Evolutionary conservation across 2,329 filamentous ascomycete genomes (phyloP), one percentile per base, ranked within the genome.

Genomic region (Fusarium tupiense): DNA sequence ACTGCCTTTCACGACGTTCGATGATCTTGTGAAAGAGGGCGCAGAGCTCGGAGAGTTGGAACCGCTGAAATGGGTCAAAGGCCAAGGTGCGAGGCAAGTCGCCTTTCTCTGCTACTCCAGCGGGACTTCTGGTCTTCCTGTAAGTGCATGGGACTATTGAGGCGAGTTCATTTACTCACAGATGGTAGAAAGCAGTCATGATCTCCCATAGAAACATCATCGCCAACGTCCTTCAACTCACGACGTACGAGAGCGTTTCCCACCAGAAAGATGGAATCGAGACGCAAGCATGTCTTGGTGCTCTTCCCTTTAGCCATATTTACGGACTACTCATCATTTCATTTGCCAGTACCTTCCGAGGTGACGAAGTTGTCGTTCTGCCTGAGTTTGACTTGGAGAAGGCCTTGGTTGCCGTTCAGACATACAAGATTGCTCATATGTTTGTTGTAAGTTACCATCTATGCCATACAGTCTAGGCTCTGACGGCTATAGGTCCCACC

Each of bases 401-500:
- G 3, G 29, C 29, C 1, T 5, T 50, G 47, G 2, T 19, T n/a
- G 47, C 47, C 0, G 47, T 50, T 2, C 29, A 31, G 7, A n/a
- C 14, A 31, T 50, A 50, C 14, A 50, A 17, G 10, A 50, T 50
- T 31, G 47, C 47, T 9, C 29, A 50, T 1, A 50, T 50, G 47
- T 50, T 50, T 19, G 47, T 50, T 5, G 47, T 50, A n/a, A 31
- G 20, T 50, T 19, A 10, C 5, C 29, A 12, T 1, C 7, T 31
- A 5, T 8, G 7, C 3, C 14, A 2, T 13, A n/a, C 7, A 4
- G 7, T 22, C 4, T 5, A n/a, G 2, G 6, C 4, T 12, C 47
- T 31, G 10, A 50, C 29, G 1, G 1, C 20, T 31, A n/a, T 2
- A 50, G 47, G 47, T 50, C 20, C 47, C 47, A 0, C 29, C 47